Base-by-base conservation (phyloP, 164 flowering plant genomes). In the Vitis amurensis region DNA sequence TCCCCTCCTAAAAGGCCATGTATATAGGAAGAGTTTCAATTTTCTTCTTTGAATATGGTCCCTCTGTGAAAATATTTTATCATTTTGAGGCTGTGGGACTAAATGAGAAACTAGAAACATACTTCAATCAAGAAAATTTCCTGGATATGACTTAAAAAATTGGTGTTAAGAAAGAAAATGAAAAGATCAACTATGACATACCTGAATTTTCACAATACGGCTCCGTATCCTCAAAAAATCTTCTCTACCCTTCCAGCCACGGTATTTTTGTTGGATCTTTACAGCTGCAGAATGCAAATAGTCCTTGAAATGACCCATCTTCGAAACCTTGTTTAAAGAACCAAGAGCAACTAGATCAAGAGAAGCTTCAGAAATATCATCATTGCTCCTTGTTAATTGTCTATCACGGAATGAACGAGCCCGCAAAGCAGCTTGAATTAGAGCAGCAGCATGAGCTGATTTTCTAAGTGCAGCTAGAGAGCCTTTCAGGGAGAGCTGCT, bases 201-300 rank as follows among this genome's bases (percentile, higher is more conserved):
- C 97, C 92, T 91, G 97, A 71, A 91, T 79, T 87, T 85, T 88
- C 11, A 91, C 88, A 68, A 89, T 78, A 11, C 85, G 85, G 53
- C 79, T 76, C 11, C 92, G 86, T 51, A 86, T 83, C 70, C 76
- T 83, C 59, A 91, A 60, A 71, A 83, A 88, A 2, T 91, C 89
- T 69, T 77, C 85, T 66, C 92, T 82, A 51, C 83, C 82, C 64
- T 83, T 89, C 91, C 91, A 91, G 49, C 90, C 86, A 72, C 97
- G 90, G 75, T 83, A 91, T 49, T 84, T 91, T 31, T 81, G 81
- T 68, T 91, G 97, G 63, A 89, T 88, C 70, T 70, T 81, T 29
- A 82, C 62, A 55, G 92, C 93, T 3, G 97, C 91, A 63, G 74
- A 51, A 71, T 87, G 90, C 71, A 86, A 73, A 66, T 83, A 83